Percentiles rank a stretch among this genome's conserved stretches.
These are phyloP conservation scores for Trichophyton simii DNA, from an alignment of 2,329 filamentous ascomycete species.

Conservation along the genomic window DNA sequence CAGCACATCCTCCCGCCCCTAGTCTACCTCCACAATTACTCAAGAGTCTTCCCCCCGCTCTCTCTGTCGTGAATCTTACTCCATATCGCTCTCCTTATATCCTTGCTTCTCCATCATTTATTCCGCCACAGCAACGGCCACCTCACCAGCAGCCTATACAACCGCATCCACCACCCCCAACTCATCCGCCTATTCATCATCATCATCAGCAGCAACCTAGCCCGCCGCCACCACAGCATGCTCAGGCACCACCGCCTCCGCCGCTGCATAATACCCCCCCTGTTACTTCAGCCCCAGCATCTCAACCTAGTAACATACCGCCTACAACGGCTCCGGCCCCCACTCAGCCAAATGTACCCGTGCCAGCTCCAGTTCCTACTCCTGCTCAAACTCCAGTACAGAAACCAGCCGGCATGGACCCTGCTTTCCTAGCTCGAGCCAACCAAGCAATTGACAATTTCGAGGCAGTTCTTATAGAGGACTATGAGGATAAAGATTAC, in stretches of 20 bases:
- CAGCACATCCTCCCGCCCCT: background rate
- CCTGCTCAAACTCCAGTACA: conserved; percentile 3
- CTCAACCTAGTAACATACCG: conserved; percentile 4
- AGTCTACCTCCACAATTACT: conserved; percentile 26
- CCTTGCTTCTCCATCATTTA: conserved; percentile 23
- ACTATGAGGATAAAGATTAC: conserved; percentile 35
- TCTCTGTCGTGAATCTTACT: conserved; percentile 25
- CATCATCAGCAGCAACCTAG: conserved; percentile 9
- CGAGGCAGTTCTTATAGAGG: conserved; percentile 33
- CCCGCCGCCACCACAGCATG: conserved; percentile 10
- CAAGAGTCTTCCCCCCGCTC: conserved; percentile 29
- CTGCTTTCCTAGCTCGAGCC: conserved; percentile 29
- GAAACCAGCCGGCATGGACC: conserved; percentile 16
- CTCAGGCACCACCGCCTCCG: background rate
- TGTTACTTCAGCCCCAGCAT: conserved; percentile 13
- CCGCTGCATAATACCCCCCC: background rate
- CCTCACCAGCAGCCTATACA: conserved; percentile 7
- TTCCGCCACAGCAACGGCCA: conserved; percentile 14
- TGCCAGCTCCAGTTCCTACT: conserved; percentile 6
- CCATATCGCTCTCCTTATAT: conserved; percentile 33
- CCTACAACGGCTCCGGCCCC: conserved; percentile 9
- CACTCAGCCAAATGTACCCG: background rate
- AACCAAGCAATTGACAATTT: conserved; percentile 35
- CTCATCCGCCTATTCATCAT: conserved; percentile 6
- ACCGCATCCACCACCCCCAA: conserved; percentile 5